These are phyloP conservation scores for Termitomyces titanicus DNA, from an alignment of 768 basidiomycete genomes.

Conservation along the genomic window DNA sequence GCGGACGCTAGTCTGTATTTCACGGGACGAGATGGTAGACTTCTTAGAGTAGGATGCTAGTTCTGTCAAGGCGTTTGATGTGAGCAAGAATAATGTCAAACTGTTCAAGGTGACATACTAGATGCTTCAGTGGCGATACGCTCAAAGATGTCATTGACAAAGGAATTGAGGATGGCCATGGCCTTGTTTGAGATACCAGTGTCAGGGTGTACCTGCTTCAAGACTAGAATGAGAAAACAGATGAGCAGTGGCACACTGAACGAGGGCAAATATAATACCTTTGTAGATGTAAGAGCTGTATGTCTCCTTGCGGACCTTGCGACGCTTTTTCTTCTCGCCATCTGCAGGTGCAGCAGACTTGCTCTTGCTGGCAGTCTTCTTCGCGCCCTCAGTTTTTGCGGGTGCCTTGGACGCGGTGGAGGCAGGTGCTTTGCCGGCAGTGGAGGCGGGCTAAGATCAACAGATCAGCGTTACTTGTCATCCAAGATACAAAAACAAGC, in stretches of 20 bases:
- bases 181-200: conserved; percentile 92
- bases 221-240: conserved; percentile 38
- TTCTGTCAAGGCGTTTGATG: conserved; percentile 33
- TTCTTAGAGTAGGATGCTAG: conserved; percentile 87
- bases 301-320: conserved; percentile 78
- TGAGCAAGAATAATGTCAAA: not conserved
- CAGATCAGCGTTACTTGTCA: not conserved
- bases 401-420: conserved; percentile 46
- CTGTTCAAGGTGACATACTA: conserved; percentile 36
- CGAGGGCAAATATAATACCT: conserved; percentile 35
- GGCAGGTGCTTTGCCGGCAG: conserved; percentile 15
- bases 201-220: conserved; percentile 92
- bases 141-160: conserved; percentile 84
- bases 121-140: conserved; percentile 74
- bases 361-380: conserved; percentile 43
- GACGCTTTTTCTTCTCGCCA: conserved; percentile 78
- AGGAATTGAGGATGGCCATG: conserved; percentile 81
- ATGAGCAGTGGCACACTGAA: not conserved
- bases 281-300: conserved; percentile 87
- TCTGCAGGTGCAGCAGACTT: conserved; percentile 39
- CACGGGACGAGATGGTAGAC: conserved; percentile 85
- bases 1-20: conserved; percentile 84
- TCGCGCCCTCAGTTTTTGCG: conserved; percentile 38
- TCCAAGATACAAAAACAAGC: not conserved
- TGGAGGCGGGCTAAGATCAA: conserved; percentile 12